Evolutionary conservation across 805 yeast species (phyloP).

Genomic region (Kodamaea nitidulidarum): DNA sequence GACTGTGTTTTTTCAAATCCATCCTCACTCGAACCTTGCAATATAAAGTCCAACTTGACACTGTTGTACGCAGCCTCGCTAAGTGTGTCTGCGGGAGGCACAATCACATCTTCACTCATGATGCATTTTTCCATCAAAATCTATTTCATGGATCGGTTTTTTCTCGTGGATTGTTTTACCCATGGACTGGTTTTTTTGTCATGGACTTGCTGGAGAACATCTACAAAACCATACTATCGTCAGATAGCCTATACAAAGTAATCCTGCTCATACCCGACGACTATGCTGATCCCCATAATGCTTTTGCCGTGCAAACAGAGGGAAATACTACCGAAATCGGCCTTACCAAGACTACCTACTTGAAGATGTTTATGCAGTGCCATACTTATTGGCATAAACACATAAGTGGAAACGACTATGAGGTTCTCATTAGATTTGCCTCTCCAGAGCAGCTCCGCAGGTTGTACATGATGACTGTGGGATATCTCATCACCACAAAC

Average conservation of each 20-base stretch:
- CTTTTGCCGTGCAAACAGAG: background rate
- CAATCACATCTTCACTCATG: constrained; percentile 1
- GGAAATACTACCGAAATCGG: constrained; percentile 27
- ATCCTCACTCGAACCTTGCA: constrained; percentile 4
- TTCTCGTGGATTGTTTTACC: too few relatives aligned
- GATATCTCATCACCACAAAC: constrained; percentile 34
- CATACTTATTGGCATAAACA: constrained; percentile 27
- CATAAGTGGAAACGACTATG: constrained; percentile 2
- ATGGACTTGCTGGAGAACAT: constrained; percentile 7
- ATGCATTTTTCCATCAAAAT: too few relatives aligned
- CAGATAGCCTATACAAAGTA: constrained; percentile 6
- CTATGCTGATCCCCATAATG: background rate
- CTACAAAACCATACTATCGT: background rate
- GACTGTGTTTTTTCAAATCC: background rate
- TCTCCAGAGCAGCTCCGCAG: constrained; percentile 10
- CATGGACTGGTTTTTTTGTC: background rate
- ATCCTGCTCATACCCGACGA: constrained; percentile 12
- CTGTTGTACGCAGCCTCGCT: constrained; percentile 31
- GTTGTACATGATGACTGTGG: constrained; percentile 29
- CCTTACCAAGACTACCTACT: constrained; percentile 25
- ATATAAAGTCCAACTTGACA: constrained; percentile 24
- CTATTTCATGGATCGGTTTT: too few relatives aligned
- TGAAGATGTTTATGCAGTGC: constrained; percentile 28
- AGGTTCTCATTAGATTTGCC: background rate
- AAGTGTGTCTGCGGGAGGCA: constrained; percentile 28